phyloP scores from a whole-genome alignment of 805 yeast species.

The Ogataea populi-albae region DNA sequence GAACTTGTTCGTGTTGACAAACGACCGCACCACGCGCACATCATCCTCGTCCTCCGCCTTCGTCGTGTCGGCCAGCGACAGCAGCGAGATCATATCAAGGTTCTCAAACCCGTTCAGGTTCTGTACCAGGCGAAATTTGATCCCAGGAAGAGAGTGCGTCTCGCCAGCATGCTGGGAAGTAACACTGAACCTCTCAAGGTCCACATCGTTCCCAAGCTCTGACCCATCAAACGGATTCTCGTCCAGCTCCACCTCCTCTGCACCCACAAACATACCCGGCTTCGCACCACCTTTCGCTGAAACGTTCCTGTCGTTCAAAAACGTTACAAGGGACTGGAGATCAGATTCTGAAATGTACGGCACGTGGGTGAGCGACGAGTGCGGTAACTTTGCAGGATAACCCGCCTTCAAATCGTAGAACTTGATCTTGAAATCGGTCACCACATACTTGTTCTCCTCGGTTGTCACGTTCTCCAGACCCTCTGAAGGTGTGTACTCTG shows the following conservation, averaged over 20 bases:
- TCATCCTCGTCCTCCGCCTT: slow-evolving; percentile 7
- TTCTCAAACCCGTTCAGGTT: slow-evolving; percentile 43
- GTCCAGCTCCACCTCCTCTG: slow-evolving; percentile 13
- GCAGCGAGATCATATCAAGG: slow-evolving; percentile 29
- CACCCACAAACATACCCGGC: not conserved
- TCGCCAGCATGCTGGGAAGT: slow-evolving; percentile 7
- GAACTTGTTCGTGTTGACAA: slow-evolving; percentile 29
- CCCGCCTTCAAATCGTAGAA: slow-evolving; percentile 61
- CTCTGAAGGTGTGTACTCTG: not conserved
- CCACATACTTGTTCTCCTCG: slow-evolving; percentile 49
- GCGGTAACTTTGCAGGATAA: slow-evolving; percentile 47
- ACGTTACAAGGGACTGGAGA: slow-evolving; percentile 58
- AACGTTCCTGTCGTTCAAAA: slow-evolving; percentile 58
- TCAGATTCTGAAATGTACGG: slow-evolving; percentile 59
- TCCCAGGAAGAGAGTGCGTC: slow-evolving; percentile 31
- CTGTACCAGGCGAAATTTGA: slow-evolving; percentile 44
- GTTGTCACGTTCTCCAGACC: slow-evolving; percentile 14
- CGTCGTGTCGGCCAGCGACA: slow-evolving; percentile 20
- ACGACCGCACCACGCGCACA: slow-evolving; percentile 17
- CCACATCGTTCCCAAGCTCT: slow-evolving; percentile 28
- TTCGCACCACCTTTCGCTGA: slow-evolving; percentile 32
- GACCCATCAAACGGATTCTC: slow-evolving; percentile 30
- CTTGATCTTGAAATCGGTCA: slow-evolving; percentile 63
- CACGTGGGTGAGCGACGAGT: slow-evolving; percentile 47
- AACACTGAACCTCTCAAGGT: slow-evolving; percentile 9